phyloP scores from a whole-genome alignment of 345 rosid genomes.

The Brassica juncea region DNA sequence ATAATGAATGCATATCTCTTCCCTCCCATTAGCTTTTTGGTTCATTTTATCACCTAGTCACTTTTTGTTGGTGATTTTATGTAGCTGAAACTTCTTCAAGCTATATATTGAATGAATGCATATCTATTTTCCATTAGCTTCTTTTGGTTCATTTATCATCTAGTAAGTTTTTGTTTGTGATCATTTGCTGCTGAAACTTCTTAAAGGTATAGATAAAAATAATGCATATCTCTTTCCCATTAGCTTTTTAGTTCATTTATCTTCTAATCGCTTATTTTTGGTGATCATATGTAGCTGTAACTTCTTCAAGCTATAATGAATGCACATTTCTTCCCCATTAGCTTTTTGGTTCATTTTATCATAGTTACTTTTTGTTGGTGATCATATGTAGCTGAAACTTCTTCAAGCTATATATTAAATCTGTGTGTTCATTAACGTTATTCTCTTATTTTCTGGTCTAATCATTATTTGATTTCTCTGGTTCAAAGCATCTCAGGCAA shows the following conservation, averaged over 20 bases:
- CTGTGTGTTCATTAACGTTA: neutral
- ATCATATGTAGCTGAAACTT: constrained; percentile 26
- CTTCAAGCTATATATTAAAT: neutral
- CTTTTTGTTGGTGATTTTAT: neutral
- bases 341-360: neutral
- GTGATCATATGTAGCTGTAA: neutral
- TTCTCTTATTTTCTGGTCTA: constrained; percentile 10
- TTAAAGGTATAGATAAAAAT: neutral
- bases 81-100: constrained; percentile 29
- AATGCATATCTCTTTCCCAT: constrained; percentile 16
- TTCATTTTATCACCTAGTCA: neutral
- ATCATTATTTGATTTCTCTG: constrained; percentile 14
- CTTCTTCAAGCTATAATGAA: neutral
- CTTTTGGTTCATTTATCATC: neutral
- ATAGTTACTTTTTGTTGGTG: neutral
- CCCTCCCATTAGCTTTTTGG: too few species aligned
- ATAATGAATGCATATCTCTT: neutral
- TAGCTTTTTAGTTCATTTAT: neutral
- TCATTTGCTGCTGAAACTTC: neutral
- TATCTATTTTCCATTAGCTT: neutral
- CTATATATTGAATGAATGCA: constrained; percentile 5
- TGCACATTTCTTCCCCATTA: neutral
- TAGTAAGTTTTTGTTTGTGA: neutral
- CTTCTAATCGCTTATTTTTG: neutral
- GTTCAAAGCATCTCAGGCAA: constrained; percentile 27